Evolutionary conservation across 2,329 filamentous ascomycete species (phyloP), one percentile per base, ranked within the genome.

Genomic region (Trichoderma breve): DNA sequence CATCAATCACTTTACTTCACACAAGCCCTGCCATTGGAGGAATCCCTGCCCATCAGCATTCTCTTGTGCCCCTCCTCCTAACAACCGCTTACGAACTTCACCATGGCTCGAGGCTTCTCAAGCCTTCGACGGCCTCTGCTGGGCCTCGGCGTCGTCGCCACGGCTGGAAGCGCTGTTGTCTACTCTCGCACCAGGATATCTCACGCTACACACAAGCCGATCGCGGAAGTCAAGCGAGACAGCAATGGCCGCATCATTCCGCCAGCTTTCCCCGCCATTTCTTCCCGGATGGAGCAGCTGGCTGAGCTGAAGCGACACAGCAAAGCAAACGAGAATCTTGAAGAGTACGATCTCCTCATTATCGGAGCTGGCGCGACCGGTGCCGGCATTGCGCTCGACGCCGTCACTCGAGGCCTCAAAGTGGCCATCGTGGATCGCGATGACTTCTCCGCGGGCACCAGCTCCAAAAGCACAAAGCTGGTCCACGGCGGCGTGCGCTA

Each of bases 401-500:
- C 93, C 43, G 91, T 90, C 26, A 95, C 93, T 2, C 88, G 93
- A 76, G 93, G 93, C 2, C 83, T 95, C 77, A 93, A 91, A 82
- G 93, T 96, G 72, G 93, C 93, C 14, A 83, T 95, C 65, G 92
- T 96, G 18, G 93, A 96, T 83, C 87, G 92, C 73, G 93, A 95
- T 80, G 93, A 96, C 82, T 96, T 95, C 80, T 91, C 91, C 76
- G 88, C 91, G 74, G 93, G 93, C 34, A 95, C 93, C 53, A 94
- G 92, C 84, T 93, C 91, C 81, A 95, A 95, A 84, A 94, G 92
- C 83, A 96, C 93, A 63, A 96, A 96, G 83, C 86, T 96, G 68
- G 93, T 96, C 21, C 93, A 96, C 82, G 93, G 93, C 76, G 93
- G 93, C 78, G 93, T 96, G 73, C 89, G 93, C 75, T 96, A 95